A percentile compares a stretch with the other conserved stretches of the same genome.
Conservation (phyloP, 768 basidiomycete genomes). For the Auricularia sp. region DNA sequence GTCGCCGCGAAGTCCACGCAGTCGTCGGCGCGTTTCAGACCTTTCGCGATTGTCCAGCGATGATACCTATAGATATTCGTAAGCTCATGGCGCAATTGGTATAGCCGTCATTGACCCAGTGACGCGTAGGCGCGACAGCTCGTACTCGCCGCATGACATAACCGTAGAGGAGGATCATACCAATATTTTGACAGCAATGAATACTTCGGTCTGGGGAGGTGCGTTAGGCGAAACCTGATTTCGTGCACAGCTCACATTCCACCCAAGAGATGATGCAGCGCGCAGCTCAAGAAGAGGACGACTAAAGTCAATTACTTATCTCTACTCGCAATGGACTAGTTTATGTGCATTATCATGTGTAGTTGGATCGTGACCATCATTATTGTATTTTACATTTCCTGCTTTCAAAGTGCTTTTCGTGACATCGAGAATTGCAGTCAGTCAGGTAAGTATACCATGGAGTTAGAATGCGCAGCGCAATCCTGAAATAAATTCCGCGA, state of each 20-base stretch:
- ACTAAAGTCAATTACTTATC: background rate
- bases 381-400: too few species aligned
- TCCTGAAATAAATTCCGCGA: too few species aligned
- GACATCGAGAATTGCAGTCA: too few species aligned
- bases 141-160: constrained; percentile 7
- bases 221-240: constrained; percentile 16
- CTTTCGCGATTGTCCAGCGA: constrained; percentile 50
- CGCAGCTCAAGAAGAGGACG: constrained; percentile 35
- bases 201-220: constrained; percentile 68
- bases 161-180: constrained; percentile 24
- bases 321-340: background rate
- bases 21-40: constrained; percentile 46
- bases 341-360: background rate
- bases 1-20: background rate
- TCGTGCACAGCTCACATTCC: background rate
- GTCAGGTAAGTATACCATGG: too few species aligned
- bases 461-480: too few species aligned
- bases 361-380: background rate
- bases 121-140: constrained; percentile 20
- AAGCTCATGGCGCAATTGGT: constrained; percentile 16
- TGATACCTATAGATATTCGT: constrained; percentile 40
- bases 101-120: background rate
- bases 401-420: too few species aligned
- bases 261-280: constrained; percentile 34
- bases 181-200: constrained; percentile 46